Conservation (phyloP, 139 green algal genomes). For the Chlorella sp. region DNA sequence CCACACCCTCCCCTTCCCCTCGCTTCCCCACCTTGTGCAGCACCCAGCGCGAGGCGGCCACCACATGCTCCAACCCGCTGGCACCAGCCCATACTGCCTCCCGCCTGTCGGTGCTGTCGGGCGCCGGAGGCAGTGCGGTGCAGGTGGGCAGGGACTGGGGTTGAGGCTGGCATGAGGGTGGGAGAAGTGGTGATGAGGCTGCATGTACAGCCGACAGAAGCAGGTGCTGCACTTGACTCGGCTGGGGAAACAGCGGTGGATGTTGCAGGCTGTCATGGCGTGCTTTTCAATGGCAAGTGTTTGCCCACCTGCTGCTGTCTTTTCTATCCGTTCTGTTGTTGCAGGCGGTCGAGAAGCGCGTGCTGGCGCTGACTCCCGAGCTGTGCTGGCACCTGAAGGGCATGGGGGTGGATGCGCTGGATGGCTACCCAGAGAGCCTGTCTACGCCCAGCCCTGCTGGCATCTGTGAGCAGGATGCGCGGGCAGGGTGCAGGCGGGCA, state of each 20-base stretch:
- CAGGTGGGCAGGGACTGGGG: not conserved
- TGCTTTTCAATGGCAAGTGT: too few relatives aligned
- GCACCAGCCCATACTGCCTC: not conserved
- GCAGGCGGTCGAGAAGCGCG: not conserved
- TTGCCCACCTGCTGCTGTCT: too few relatives aligned
- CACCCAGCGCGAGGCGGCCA: not conserved
- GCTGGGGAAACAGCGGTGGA: too few relatives aligned
- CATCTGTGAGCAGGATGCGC: not conserved
- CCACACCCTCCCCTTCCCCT: too few relatives aligned
- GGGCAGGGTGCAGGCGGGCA: too few relatives aligned
- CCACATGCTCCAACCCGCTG: not conserved
- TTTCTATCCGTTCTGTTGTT: not conserved
- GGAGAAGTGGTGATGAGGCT: too few relatives aligned
- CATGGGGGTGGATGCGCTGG: conserved; percentile 14
- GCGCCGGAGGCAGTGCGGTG: not conserved
- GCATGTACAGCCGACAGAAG: too few relatives aligned
- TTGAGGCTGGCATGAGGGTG: too few relatives aligned
- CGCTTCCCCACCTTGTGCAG: too few relatives aligned
- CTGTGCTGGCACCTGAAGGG: conserved; percentile 22
- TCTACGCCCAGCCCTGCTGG: not conserved
- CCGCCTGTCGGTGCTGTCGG: conserved; percentile 10
- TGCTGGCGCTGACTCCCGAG: not conserved
- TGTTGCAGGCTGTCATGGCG: too few relatives aligned
- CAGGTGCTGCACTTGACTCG: too few relatives aligned
- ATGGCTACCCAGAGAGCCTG: not conserved